Evolutionary conservation across 2,329 filamentous ascomycete genomes (phyloP), one percentile per base, ranked within the genome.

Genomic region (Xylariales sp.): DNA sequence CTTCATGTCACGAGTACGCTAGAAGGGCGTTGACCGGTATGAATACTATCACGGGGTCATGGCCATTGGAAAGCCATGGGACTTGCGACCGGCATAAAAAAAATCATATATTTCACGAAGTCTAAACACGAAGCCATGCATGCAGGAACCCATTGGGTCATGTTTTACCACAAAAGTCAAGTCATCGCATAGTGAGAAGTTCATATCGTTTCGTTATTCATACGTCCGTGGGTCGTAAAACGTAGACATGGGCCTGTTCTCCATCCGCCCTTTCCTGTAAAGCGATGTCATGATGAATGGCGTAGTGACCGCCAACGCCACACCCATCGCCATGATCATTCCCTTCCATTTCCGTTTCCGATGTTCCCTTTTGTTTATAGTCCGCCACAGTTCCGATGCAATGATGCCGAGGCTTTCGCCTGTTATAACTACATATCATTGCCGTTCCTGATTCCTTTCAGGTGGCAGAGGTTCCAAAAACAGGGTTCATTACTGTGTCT

Each of bases 201-300:
- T 57, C 46, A 52, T 55, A 50, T 53, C 54, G 54, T 58, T 50
- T 58, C 55, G 45, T 60, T 55, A 59, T 57, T 58, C 57, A 56
- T 59, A 47, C 50, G 51, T 57, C 35, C 44, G 43, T 32, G 43
- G 49, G 12, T 59, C 53, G 48, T 58, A 51, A 58, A 54, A 52
- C 38, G 47, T 54, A 46, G 48, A 49, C 47, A 45, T 46, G 32
- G 39, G 32, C 18, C 14, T 27, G 25, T 42, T 24, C 36, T 34
- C 27, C 40, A 39, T 40, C 16, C 37, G 40, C 44, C 43, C 38
- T 28, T 25, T 33, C 22, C 27, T 24, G 29, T 28, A 29, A 39
- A 18, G 21, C 31, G 36, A 39, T 28, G n/a, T 11, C n/a, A 22
- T 22, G 24, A 19, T 20, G 12, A 20, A 20, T 16, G 9, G 21